These are phyloP conservation scores for Geoglossum glabrum DNA, from an alignment of 495 filamentous ascomycete genomes.

Conservation along the genomic window DNA sequence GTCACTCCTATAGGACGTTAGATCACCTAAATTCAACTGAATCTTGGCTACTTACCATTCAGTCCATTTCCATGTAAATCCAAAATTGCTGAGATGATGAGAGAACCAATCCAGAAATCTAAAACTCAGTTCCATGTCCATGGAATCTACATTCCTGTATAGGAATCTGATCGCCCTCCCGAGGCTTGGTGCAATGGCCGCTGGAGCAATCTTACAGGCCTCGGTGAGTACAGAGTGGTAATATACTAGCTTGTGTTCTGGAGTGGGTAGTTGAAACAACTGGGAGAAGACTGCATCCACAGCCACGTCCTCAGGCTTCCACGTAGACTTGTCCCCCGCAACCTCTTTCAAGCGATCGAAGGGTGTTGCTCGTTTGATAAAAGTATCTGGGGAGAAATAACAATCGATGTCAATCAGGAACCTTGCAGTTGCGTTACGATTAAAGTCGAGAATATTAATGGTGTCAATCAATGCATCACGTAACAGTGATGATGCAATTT, in stretches of 20 bases:
- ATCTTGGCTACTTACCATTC: constrained; percentile 47
- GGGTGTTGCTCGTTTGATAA: constrained; percentile 77
- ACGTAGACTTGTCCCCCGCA: constrained; percentile 44
- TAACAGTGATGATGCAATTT: constrained; percentile 60
- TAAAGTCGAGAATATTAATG: constrained; percentile 85
- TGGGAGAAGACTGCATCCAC: constrained; percentile 96
- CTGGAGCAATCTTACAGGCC: constrained; percentile 83
- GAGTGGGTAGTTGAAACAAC: constrained; percentile 65
- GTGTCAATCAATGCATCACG: constrained; percentile 80
- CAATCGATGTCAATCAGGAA: constrained; percentile 87
- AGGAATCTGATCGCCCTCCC: constrained; percentile 85
- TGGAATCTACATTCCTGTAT: constrained; percentile 54
- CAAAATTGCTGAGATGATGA: constrained; percentile 95
- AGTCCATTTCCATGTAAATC: constrained; percentile 98
- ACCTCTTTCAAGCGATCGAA: constrained; percentile 76
- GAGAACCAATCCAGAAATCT: constrained; percentile 96
- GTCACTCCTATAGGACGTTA: constrained; percentile 35
- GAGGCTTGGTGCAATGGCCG: constrained; percentile 85
- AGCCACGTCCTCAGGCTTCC: constrained; percentile 96
- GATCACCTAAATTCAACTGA: not conserved
- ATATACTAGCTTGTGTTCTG: constrained; percentile 89
- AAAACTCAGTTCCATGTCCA: constrained; percentile 73
- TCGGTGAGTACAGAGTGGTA: constrained; percentile 91
- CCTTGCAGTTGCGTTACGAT: constrained; percentile 67
- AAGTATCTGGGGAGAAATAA: constrained; percentile 73